Percentiles rank a stretch among this genome's conserved stretches.
Evolutionary conservation across 176 grass and related monocot species (phyloP).

Genomic region (Olyra latifolia): DNA sequence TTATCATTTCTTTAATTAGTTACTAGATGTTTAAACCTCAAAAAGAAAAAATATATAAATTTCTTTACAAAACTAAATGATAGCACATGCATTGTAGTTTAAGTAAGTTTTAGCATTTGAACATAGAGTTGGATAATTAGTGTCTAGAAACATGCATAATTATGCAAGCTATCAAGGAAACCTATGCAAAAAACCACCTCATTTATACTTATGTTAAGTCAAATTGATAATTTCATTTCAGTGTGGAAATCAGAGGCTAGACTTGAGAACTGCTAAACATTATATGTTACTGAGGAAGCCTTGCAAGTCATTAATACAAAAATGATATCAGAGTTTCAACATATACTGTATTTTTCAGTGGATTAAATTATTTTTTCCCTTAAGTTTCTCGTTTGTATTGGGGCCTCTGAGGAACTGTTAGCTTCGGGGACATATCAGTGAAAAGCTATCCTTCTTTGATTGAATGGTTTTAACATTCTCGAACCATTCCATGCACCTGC

Average conservation of each 20-base stretch:
- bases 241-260: background rate
- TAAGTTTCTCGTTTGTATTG: conserved; percentile 4
- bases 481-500: background rate
- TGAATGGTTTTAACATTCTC: conserved; percentile 5
- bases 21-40: background rate
- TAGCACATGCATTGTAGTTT: background rate
- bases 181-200: background rate
- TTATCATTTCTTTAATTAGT: background rate
- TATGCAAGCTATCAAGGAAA: conserved; percentile 5
- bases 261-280: conserved; percentile 6
- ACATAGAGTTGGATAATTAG: background rate
- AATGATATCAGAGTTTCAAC: background rate
- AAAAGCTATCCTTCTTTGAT: background rate
- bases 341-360: conserved; percentile 7
- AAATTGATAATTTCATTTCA: background rate
- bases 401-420: background rate
- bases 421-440: background rate
- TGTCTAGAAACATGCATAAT: background rate
- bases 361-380: background rate
- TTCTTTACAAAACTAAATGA: background rate
- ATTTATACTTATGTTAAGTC: background rate
- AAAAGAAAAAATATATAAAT: background rate
- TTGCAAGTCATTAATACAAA: background rate
- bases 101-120: background rate
- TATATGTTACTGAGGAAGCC: background rate